phyloP scores from a whole-genome alignment of 2,329 filamentous ascomycete species.

The Hypomyces perniciosus region DNA sequence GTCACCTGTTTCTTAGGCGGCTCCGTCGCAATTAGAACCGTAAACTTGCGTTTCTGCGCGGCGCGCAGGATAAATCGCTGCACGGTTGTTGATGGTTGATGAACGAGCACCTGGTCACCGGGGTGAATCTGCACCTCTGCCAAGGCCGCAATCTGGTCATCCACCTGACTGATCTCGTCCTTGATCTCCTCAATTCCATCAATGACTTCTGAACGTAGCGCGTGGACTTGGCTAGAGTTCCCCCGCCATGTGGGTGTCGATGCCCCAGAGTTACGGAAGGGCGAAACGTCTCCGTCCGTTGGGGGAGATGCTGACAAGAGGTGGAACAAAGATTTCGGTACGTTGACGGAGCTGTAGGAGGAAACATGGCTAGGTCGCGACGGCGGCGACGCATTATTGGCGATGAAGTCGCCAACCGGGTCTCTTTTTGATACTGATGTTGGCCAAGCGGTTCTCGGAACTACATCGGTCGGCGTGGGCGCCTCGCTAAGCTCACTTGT shows the following conservation, averaged over 20 bases:
- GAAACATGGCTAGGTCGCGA: slow-evolving; percentile 55
- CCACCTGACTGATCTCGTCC: slow-evolving; percentile 87
- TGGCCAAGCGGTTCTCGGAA: slow-evolving; percentile 22
- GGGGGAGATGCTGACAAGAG: slow-evolving; percentile 69
- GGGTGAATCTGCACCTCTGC: slow-evolving; percentile 90
- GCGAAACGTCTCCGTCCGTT: slow-evolving; percentile 38
- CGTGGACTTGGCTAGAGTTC: slow-evolving; percentile 48
- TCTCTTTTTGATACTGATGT: slow-evolving; percentile 29
- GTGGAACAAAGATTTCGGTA: slow-evolving; percentile 77
- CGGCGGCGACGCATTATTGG: slow-evolving; percentile 23
- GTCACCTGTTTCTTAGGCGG: slow-evolving; percentile 33
- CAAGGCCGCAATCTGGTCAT: slow-evolving; percentile 85
- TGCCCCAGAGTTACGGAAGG: slow-evolving; percentile 41
- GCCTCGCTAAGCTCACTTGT: slow-evolving; percentile 54
- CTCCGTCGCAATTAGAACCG: slow-evolving; percentile 74
- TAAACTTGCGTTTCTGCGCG: slow-evolving; percentile 85
- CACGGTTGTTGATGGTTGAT: slow-evolving; percentile 79
- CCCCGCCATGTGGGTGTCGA: slow-evolving; percentile 41
- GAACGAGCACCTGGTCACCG: slow-evolving; percentile 85
- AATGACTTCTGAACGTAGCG: slow-evolving; percentile 84
- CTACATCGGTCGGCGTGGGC: slow-evolving; percentile 36
- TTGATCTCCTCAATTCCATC: slow-evolving; percentile 93
- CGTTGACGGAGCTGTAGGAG: slow-evolving; percentile 58
- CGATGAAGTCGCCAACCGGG: slow-evolving; percentile 24
- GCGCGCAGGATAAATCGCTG: slow-evolving; percentile 86